A percentile compares a stretch with the other conserved stretches of the same genome.
These are phyloP conservation scores for Fusarium xyrophilum DNA, from an alignment of 2,329 filamentous ascomycete species.

Conservation along the genomic window DNA sequence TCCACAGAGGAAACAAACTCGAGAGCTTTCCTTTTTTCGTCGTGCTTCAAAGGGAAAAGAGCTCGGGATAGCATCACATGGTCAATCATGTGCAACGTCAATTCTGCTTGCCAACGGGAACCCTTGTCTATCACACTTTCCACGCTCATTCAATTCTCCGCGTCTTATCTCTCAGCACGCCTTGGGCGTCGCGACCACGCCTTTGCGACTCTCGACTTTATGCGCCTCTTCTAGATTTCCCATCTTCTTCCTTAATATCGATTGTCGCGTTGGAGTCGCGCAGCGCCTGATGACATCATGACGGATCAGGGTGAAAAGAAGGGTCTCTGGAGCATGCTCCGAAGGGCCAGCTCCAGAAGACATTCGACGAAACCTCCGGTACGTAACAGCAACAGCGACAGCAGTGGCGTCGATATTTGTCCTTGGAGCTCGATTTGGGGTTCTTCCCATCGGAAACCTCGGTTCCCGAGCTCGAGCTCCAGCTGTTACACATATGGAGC, in stretches of 20 bases:
- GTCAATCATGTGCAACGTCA: constrained; percentile 31
- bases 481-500: constrained; percentile 13
- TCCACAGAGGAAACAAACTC: neutral
- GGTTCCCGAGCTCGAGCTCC: constrained; percentile 16
- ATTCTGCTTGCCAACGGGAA: constrained; percentile 23
- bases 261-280: constrained; percentile 25
- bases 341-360: constrained; percentile 52
- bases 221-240: constrained; percentile 1
- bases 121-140: constrained; percentile 5
- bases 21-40: neutral
- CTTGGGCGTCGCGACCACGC: constrained; percentile 26
- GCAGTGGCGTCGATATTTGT: neutral
- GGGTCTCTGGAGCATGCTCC: constrained; percentile 59
- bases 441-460: neutral
- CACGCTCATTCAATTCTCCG: constrained; percentile 2
- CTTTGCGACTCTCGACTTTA: constrained; percentile 10
- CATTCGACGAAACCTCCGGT: constrained; percentile 34
- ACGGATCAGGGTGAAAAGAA: constrained; percentile 49
- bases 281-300: constrained; percentile 42
- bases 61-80: neutral
- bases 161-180: constrained; percentile 25
- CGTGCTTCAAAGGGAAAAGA: neutral
- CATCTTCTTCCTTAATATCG: neutral
- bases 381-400: constrained; percentile 10
- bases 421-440: neutral